phyloP scores from a whole-genome alignment of 139 green algal genomes.

The Trebouxia sp. region DNA sequence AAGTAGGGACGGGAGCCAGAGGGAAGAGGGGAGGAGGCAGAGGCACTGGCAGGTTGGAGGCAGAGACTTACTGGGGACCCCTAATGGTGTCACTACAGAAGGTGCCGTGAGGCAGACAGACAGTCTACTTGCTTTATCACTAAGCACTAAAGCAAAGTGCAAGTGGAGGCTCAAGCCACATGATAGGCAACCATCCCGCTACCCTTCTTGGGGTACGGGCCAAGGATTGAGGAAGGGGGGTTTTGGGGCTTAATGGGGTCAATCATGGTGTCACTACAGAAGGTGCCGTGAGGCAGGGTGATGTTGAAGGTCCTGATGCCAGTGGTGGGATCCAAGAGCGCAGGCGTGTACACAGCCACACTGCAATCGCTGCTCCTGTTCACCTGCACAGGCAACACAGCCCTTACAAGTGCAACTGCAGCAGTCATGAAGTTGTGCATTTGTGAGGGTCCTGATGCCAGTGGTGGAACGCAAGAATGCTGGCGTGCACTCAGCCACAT shows the following conservation, averaged over 20 bases:
- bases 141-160: too few species aligned
- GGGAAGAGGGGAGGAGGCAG: too few species aligned
- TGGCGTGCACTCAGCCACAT: too few species aligned
- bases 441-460: too few species aligned
- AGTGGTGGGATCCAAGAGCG: not conserved
- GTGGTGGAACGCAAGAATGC: too few species aligned
- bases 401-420: not conserved
- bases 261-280: constrained; percentile 27
- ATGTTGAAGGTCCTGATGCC: constrained; percentile 27
- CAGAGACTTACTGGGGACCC: not conserved
- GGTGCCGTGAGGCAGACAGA: not conserved
- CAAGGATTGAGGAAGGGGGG: too few species aligned
- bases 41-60: too few species aligned
- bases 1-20: too few species aligned
- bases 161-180: too few species aligned
- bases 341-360: constrained; percentile 27
- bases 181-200: too few species aligned
- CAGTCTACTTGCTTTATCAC: too few species aligned
- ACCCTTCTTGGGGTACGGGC: too few species aligned
- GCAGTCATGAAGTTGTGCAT: not conserved
- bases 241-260: not conserved
- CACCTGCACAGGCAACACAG: not conserved
- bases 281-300: constrained; percentile 5
- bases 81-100: constrained; percentile 29
- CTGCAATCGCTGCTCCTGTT: constrained; percentile 4